Base-by-base conservation (phyloP, 2,329 filamentous ascomycete species). In the Lasiodiplodia hormozganensis region DNA sequence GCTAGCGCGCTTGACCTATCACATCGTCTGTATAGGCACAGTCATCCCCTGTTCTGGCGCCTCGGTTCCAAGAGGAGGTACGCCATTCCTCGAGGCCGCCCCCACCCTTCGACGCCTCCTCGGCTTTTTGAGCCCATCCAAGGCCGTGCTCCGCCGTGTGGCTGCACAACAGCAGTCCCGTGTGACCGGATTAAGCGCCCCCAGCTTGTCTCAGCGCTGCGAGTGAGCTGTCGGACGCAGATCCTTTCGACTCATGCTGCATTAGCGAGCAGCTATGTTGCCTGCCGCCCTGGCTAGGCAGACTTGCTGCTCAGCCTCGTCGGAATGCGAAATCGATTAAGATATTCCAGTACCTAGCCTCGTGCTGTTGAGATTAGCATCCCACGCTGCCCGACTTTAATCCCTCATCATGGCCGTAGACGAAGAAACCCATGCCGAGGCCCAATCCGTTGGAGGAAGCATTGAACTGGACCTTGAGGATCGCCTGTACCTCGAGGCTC, bases 391-490 rank as follows among this genome's bases (percentile, higher is more conserved):
- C 43, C 43, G 18, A n/a, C 40, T 34, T 62, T 21, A 49, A 62
- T 62, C 58, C 40, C 40, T 34, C 58, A 34, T 18, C 58, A 62
- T 62, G 58, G 58, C 58, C 23, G 18, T 49, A 12, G 58, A 51
- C 58, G 40, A 62, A 31, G 58, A 62, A 40, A 51, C 67, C 53
- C 10, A 23, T 10, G 51, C 34, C 28, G 68, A 69, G 57, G 31
- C 69, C 18, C 53, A 54, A 18, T 70, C 67, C 18, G 16, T 51
- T 14, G 52, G 21, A 31, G 60, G 62, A 2, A 70, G 67, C 65
- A 71, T 72, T 51, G 62, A 69, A 18, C 68, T 69, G 36, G 53
- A 52, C n/a, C 64, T 54, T 18, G 65, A 69, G 28, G 68, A 69
- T 34, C 53, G 65, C n/a, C 21, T 51, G 34, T 69, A 69, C 21